Conservation (phyloP, 2,329 filamentous ascomycete species). For the Aureobasidium sp. region DNA sequence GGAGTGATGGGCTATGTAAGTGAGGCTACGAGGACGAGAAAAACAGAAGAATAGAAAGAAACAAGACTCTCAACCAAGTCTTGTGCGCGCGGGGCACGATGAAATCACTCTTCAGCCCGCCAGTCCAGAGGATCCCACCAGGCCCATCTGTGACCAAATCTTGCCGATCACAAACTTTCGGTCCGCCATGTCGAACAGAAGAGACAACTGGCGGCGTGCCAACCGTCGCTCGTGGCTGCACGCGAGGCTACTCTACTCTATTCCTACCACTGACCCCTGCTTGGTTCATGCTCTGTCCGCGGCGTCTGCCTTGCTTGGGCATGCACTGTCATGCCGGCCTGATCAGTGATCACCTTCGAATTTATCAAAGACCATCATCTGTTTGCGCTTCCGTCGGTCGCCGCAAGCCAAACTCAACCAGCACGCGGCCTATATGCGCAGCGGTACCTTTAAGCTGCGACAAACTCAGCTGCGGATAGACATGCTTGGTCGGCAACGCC, state of each 20-base stretch:
- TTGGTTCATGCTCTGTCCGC: not conserved
- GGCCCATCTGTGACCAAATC: not conserved
- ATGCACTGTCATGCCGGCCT: not conserved
- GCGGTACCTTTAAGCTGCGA: not conserved
- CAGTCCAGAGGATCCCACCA: conserved; percentile 2
- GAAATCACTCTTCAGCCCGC: conserved; percentile 7
- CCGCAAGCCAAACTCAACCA: not conserved
- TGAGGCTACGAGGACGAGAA: not conserved
- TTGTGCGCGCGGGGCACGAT: conserved; percentile 8
- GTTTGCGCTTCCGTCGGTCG: not conserved
- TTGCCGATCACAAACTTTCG: conserved; percentile 3
- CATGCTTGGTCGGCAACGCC: not conserved
- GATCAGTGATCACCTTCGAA: not conserved
- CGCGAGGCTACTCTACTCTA: not conserved
- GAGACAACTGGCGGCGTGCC: not conserved
- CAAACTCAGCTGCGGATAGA: not conserved
- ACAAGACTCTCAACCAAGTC: conserved; percentile 9
- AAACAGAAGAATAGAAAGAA: not conserved
- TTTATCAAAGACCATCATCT: not conserved
- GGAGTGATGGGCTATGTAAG: not conserved
- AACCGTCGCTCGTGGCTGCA: not conserved
- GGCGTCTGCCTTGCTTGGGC: not conserved
- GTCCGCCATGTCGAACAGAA: conserved; percentile 1
- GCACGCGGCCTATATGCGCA: not conserved
- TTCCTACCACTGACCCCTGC: not conserved